A percentile compares a stretch with the other conserved stretches of the same genome.
Conservation (phyloP, 2,329 filamentous ascomycete species). For the Alternaria incomplexa region DNA sequence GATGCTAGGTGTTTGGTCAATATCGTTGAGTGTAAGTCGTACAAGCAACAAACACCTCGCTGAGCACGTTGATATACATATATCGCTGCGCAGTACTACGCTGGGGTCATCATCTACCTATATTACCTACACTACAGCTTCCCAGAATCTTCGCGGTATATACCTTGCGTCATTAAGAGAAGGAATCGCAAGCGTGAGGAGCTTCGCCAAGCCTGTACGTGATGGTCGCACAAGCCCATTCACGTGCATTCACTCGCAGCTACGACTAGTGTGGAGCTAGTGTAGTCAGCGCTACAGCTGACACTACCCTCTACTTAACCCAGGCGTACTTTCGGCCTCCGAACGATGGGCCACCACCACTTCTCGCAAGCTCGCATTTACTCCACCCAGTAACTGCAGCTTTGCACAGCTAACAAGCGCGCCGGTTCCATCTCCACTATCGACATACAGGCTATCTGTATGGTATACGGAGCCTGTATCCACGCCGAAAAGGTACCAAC, state of each 20-base stretch:
- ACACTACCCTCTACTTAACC: not conserved
- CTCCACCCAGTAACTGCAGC: not conserved
- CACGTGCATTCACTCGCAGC: not conserved
- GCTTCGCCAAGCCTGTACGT: not conserved
- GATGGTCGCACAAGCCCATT: not conserved
- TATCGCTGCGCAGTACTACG: not conserved
- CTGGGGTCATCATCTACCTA: not conserved
- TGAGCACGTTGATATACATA: not conserved
- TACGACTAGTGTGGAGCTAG: not conserved
- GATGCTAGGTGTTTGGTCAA: not conserved
- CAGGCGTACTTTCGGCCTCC: not conserved
- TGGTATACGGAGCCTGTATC: not conserved
- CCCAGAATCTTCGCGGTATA: not conserved
- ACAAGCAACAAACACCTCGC: not conserved
- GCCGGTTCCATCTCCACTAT: not conserved
- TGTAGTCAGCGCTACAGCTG: not conserved
- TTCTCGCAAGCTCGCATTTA: not conserved
- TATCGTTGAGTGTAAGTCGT: not conserved
- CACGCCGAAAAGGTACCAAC: fast-evolving
- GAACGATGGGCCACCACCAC: not conserved
- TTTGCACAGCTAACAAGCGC: not conserved
- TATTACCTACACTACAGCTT: not conserved
- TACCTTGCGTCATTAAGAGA: not conserved
- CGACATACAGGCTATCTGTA: not conserved
- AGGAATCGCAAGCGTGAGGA: not conserved